Conservation (phyloP, 1,284 basidiomycete species). For the Marasmius oreades region DNA sequence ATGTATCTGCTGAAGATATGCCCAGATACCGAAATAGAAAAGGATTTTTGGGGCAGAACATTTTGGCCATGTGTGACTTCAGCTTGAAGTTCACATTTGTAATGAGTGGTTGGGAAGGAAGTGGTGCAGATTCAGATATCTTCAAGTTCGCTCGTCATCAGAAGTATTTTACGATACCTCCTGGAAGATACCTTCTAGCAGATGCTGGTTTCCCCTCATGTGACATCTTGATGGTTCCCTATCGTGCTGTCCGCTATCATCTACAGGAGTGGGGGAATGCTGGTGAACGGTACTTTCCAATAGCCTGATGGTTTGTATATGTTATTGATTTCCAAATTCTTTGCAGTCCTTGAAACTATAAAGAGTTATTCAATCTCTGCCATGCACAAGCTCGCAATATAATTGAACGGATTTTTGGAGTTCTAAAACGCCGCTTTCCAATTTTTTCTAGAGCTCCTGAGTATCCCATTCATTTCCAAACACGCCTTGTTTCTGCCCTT, state of each 20-base stretch:
- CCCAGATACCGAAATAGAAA: slow-evolving; percentile 13
- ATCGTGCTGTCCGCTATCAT: slow-evolving; percentile 15
- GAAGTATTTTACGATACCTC: slow-evolving; percentile 8
- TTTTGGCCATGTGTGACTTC: slow-evolving; percentile 15
- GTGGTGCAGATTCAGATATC: slow-evolving; percentile 11
- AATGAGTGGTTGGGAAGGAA: slow-evolving; percentile 5
- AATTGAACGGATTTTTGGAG: not conserved
- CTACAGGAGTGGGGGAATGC: slow-evolving; percentile 16
- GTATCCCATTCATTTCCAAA: not conserved
- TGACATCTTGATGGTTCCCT: slow-evolving; percentile 14
- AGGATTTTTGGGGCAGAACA: slow-evolving; percentile 15
- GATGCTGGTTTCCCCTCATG: slow-evolving; percentile 18
- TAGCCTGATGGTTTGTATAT: not conserved
- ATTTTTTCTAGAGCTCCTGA: not conserved
- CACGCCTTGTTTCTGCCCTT: not conserved
- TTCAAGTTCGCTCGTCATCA: slow-evolving; percentile 6
- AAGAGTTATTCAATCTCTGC: not conserved
- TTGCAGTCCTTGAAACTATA: not conserved
- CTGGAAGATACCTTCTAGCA: slow-evolving; percentile 16
- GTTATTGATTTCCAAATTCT: not conserved
- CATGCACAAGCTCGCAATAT: not conserved
- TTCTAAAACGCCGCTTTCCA: not conserved
- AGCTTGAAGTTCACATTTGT: slow-evolving; percentile 11
- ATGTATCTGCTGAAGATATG: not conserved
- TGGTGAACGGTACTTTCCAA: slow-evolving; percentile 4